These are phyloP conservation scores for Exidia glandulosa DNA, from an alignment of 768 basidiomycete genomes.

Conservation along the genomic window DNA sequence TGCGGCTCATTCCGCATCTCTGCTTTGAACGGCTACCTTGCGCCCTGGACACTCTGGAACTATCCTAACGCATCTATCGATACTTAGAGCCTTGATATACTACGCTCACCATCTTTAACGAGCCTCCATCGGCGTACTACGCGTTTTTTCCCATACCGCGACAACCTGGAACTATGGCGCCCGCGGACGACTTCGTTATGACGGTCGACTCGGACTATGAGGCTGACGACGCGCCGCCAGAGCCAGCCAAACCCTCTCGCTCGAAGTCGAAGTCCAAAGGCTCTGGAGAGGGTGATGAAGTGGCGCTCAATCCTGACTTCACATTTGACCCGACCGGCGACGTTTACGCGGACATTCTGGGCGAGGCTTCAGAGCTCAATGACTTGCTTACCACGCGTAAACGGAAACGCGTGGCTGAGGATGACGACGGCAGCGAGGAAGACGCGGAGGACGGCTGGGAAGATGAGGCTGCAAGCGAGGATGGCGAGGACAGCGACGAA, in stretches of 20 bases:
- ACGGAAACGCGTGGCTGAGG: slow-evolving; percentile 43
- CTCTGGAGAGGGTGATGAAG: slow-evolving; percentile 35
- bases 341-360: slow-evolving; percentile 47
- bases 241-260: slow-evolving; percentile 10
- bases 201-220: slow-evolving; percentile 77
- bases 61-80: too few species aligned
- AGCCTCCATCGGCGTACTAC: neutral
- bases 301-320: slow-evolving; percentile 69
- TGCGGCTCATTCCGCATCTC: too few species aligned
- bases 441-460: slow-evolving; percentile 10
- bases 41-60: too few species aligned
- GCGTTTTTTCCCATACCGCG: neutral
- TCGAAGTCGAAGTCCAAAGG: slow-evolving; percentile 10
- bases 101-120: too few species aligned
- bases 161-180: neutral
- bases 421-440: slow-evolving; percentile 10
- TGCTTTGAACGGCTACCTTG: too few species aligned
- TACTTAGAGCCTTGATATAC: too few species aligned
- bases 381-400: slow-evolving; percentile 56
- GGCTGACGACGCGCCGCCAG: slow-evolving; percentile 20
- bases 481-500: slow-evolving; percentile 23
- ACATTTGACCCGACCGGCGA: slow-evolving; percentile 71
- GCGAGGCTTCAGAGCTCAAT: slow-evolving; percentile 26
- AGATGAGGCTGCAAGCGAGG: slow-evolving; percentile 8
- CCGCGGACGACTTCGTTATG: slow-evolving; percentile 52